Percentiles rank a stretch among this genome's conserved stretches.
phyloP scores from a whole-genome alignment of 2,329 filamentous ascomycete genomes.

The Aspergillus niger region DNA sequence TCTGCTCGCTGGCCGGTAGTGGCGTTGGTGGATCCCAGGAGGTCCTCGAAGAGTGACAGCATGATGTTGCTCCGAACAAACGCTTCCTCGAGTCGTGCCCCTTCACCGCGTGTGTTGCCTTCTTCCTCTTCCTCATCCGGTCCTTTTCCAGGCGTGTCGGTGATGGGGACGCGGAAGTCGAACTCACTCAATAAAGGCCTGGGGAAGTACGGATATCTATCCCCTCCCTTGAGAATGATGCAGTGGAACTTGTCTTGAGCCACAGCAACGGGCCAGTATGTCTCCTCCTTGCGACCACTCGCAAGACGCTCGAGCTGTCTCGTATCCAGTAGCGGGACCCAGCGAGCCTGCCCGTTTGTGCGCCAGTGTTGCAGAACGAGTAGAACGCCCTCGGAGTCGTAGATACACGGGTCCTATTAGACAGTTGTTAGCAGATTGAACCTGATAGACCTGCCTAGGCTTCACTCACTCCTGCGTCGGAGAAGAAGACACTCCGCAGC shows the following conservation, averaged over 20 bases:
- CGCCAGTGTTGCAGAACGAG: constrained; percentile 91
- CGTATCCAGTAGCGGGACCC: constrained; percentile 92
- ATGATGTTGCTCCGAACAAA: constrained; percentile 75
- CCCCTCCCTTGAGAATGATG: constrained; percentile 95
- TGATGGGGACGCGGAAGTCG: constrained; percentile 82
- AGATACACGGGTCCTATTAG: constrained; percentile 83
- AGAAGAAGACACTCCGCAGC: constrained; percentile 86
- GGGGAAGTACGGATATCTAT: constrained; percentile 90
- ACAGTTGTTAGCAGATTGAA: constrained; percentile 15
- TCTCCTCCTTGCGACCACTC: constrained; percentile 81
- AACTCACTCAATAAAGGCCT: constrained; percentile 90
- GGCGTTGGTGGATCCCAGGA: constrained; percentile 67
- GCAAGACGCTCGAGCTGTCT: constrained; percentile 78
- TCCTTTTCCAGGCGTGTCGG: constrained; percentile 52
- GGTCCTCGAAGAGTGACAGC: constrained; percentile 73
- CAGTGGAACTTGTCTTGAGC: constrained; percentile 93
- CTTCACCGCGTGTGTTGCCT: constrained; percentile 34
- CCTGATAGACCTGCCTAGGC: not conserved
- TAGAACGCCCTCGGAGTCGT: constrained; percentile 87
- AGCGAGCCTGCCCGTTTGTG: constrained; percentile 77
- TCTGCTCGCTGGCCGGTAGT: constrained; percentile 65
- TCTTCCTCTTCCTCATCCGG: constrained; percentile 43
- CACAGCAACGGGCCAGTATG: constrained; percentile 93
- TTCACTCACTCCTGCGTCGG: constrained; percentile 73
- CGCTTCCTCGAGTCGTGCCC: constrained; percentile 69